These are phyloP conservation scores for Gnaphalium uliginosum DNA, from an alignment of 129 eudicot genomes.

Conservation along the genomic window DNA sequence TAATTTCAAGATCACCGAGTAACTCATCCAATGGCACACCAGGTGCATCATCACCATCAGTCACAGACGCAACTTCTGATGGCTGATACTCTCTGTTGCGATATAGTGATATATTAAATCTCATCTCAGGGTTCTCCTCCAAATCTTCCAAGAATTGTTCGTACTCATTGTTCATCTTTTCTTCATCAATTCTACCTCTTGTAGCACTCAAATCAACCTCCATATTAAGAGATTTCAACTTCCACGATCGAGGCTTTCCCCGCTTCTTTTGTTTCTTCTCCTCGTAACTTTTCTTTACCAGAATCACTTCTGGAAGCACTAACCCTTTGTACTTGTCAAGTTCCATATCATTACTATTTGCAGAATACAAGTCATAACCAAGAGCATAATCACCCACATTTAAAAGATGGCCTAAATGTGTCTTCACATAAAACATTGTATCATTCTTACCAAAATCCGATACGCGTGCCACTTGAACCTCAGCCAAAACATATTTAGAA, in stretches of 20 bases:
- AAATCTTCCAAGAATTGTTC: constrained; percentile 60
- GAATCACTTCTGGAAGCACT: constrained; percentile 50
- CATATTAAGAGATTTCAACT: constrained; percentile 55
- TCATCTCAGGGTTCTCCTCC: constrained; percentile 70
- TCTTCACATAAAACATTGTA: constrained; percentile 37
- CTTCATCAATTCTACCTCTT: constrained; percentile 43
- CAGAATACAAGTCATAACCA: constrained; percentile 58
- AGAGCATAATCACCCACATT: constrained; percentile 67
- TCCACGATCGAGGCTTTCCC: constrained; percentile 66
- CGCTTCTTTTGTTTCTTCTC: constrained; percentile 58
- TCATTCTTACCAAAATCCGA: constrained; percentile 68
- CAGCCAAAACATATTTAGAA: constrained; percentile 41
- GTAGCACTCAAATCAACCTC: constrained; percentile 49
- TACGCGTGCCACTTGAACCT: constrained; percentile 73
- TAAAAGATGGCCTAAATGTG: constrained; percentile 61
- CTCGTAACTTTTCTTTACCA: constrained; percentile 69
- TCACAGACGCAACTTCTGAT: constrained; percentile 46
- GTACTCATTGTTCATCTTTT: constrained; percentile 56
- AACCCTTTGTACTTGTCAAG: constrained; percentile 59
- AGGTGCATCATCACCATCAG: constrained; percentile 57
- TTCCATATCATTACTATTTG: constrained; percentile 58
- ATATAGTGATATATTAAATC: constrained; percentile 58
- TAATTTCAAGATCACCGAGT: constrained; percentile 56
- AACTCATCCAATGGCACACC: constrained; percentile 57
- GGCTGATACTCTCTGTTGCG: constrained; percentile 54